Conservation (phyloP, 495 filamentous ascomycete genomes). For the Aspergillus leporis region DNA sequence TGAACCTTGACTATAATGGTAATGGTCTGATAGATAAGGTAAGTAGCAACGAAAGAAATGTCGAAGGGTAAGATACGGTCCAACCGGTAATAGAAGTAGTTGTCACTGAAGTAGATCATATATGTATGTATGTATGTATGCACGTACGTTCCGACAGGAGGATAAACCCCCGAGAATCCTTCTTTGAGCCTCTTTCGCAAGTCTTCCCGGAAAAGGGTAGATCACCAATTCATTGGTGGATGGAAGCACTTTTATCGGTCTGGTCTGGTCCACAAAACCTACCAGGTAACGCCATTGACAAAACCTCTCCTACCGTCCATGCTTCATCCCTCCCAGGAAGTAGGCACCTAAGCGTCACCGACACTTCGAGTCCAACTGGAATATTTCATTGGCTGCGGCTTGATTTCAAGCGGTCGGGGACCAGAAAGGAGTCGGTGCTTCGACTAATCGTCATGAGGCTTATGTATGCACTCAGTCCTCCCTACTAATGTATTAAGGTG, state of each 20-base stretch:
- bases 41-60: not conserved
- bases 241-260: too few relatives aligned
- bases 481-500: not conserved
- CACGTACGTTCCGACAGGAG: not conserved
- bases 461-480: not conserved
- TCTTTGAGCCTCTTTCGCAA: not conserved
- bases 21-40: not conserved
- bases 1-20: too few relatives aligned
- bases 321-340: not conserved
- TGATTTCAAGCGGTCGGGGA: constrained; percentile 6
- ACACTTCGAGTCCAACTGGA: not conserved
- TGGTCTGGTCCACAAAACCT: too few relatives aligned
- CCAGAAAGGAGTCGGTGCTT: not conserved
- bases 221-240: too few relatives aligned
- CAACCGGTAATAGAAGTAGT: not conserved
- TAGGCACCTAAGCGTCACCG: constrained; percentile 7
- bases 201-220: too few relatives aligned
- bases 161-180: not conserved
- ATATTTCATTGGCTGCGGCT: constrained; percentile 1
- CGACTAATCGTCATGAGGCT: constrained; percentile 7
- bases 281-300: too few relatives aligned
- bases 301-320: too few relatives aligned
- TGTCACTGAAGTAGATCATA: too few relatives aligned
- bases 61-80: not conserved
- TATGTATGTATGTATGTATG: not conserved